Percentiles rank a stretch among this genome's conserved stretches.
phyloP scores from a whole-genome alignment of 2,329 filamentous ascomycete species.

The Alternaria sp. region DNA sequence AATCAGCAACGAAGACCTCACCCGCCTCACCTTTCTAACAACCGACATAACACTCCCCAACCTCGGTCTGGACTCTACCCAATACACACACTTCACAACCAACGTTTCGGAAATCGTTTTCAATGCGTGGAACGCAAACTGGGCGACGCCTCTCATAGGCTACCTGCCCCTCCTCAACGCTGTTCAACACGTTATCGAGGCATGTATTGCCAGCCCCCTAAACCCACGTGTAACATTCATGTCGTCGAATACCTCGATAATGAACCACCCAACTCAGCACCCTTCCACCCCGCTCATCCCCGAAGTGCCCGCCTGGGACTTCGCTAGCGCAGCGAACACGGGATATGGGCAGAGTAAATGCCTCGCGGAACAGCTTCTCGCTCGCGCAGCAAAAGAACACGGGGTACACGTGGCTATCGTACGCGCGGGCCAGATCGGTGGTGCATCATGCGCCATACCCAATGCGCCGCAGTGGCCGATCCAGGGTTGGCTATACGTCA shows the following conservation, averaged over 20 bases:
- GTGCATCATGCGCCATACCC: not conserved
- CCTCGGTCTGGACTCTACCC: not conserved
- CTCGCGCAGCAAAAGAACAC: not conserved
- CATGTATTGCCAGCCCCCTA: not conserved
- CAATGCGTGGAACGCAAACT: conserved; percentile 1
- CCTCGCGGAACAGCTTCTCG: not conserved
- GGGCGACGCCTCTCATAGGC: not conserved
- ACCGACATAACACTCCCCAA: not conserved
- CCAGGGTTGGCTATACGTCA: not conserved
- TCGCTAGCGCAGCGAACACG: not conserved
- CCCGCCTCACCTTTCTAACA: not conserved
- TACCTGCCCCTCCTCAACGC: not conserved
- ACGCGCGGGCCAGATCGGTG: not conserved
- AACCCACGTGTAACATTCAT: not conserved
- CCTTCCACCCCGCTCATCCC: not conserved
- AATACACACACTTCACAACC: not conserved
- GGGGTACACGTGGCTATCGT: not conserved
- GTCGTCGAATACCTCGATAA: not conserved
- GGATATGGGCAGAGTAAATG: conserved; percentile 1
- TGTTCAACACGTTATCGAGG: not conserved
- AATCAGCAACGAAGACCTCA: not conserved
- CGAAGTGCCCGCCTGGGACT: not conserved
- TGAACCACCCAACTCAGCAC: not conserved
- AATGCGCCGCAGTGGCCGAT: not conserved
- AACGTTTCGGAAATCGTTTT: not conserved